phyloP scores from a whole-genome alignment of 164 flowering plant species.

The Berberis thunbergii region DNA sequence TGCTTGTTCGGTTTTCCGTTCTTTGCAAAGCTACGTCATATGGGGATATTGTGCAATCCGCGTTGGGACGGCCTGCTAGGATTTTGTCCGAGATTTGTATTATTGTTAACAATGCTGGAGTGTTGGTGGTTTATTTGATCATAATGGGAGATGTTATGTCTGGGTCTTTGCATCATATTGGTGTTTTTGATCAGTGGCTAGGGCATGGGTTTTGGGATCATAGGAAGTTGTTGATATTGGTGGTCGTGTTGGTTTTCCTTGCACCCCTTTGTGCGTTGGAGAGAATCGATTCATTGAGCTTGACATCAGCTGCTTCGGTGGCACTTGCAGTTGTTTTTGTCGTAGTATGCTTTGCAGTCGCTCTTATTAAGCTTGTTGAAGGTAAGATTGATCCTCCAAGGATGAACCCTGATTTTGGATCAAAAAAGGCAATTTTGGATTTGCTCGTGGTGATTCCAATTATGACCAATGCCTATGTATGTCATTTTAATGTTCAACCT shows the following conservation, averaged over 20 bases:
- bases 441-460: not conserved
- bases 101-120: conserved; percentile 81
- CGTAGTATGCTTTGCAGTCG: not conserved
- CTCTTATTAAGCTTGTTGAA: not conserved
- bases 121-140: conserved; percentile 91
- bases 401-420: conserved; percentile 13
- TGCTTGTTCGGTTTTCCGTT: conserved; percentile 62
- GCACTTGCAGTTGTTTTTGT: conserved; percentile 57
- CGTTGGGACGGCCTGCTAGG: conserved; percentile 61
- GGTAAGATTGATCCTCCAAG: not conserved
- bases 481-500: conserved; percentile 92
- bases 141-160: conserved; percentile 97
- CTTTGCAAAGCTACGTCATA: conserved; percentile 57
- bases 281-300: conserved; percentile 88
- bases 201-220: conserved; percentile 88
- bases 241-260: conserved; percentile 60
- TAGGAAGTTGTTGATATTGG: conserved; percentile 56
- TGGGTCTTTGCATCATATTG: conserved; percentile 67
- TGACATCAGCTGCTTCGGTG: conserved; percentile 92
- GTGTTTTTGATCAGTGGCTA: conserved; percentile 87
- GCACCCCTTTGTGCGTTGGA: conserved; percentile 76
- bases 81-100: conserved; percentile 76
- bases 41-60: conserved; percentile 80
- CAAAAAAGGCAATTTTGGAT: not conserved
- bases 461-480: conserved; percentile 17